phyloP scores from a whole-genome alignment of 257 asterid genomes.

The Paraleonurus japonicus region DNA sequence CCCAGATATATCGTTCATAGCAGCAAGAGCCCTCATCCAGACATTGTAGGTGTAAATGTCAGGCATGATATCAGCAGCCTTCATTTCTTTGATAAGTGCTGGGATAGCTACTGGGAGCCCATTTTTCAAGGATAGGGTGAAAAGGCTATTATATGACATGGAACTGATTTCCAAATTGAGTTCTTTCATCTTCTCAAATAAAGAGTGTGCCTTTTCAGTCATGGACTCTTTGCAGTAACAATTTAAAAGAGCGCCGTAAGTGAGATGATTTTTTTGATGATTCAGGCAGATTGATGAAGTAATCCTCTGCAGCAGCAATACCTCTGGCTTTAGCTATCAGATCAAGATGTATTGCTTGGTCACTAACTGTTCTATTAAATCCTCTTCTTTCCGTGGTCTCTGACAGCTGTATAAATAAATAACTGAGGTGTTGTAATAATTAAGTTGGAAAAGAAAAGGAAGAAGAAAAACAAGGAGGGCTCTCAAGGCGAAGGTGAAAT shows the following conservation, averaged over 20 bases:
- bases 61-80: slow-evolving; percentile 59
- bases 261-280: slow-evolving; percentile 65
- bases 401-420: slow-evolving; percentile 56
- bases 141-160: slow-evolving; percentile 85
- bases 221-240: slow-evolving; percentile 78
- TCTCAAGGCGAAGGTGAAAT: not conserved
- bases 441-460: not conserved
- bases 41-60: slow-evolving; percentile 75
- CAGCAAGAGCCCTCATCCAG: slow-evolving; percentile 98
- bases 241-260: slow-evolving; percentile 83
- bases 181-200: slow-evolving; percentile 84
- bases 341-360: slow-evolving; percentile 88
- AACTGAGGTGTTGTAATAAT: not conserved
- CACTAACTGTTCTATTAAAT: slow-evolving; percentile 83
- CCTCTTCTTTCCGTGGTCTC: slow-evolving; percentile 82
- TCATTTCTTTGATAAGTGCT: slow-evolving; percentile 82
- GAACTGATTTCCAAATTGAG: slow-evolving; percentile 69
- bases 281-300: slow-evolving; percentile 71
- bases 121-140: slow-evolving; percentile 69
- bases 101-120: slow-evolving; percentile 59
- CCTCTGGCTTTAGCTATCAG: slow-evolving; percentile 74
- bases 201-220: slow-evolving; percentile 68
- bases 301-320: slow-evolving; percentile 68
- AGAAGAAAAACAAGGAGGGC: not conserved
- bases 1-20: slow-evolving; percentile 64